phyloP scores from a whole-genome alignment of 495 filamentous ascomycete species.

The Aspergillus incahuasiensis region DNA sequence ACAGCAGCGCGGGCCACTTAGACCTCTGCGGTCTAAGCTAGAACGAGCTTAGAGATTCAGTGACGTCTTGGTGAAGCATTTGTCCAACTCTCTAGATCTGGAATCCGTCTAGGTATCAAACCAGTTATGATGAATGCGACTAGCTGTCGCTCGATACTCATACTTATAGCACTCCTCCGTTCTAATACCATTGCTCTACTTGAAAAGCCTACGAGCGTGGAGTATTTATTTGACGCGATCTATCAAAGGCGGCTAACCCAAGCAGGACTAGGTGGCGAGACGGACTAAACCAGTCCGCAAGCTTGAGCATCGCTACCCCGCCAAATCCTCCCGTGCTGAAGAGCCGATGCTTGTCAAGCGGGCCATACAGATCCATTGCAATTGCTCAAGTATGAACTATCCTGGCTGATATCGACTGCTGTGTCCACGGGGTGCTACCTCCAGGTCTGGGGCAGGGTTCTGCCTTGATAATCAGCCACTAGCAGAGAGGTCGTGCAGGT shows the following conservation, averaged over 20 bases:
- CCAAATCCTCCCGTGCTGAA: background rate
- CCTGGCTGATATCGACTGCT: background rate
- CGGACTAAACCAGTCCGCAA: conserved; percentile 22
- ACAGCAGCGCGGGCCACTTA: background rate
- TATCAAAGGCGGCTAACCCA: background rate
- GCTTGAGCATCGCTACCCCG: conserved; percentile 9
- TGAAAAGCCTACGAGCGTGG: background rate
- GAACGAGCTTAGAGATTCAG: conserved; percentile 18
- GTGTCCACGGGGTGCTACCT: background rate
- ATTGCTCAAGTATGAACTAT: background rate
- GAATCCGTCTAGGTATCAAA: background rate
- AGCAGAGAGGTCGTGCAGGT: background rate
- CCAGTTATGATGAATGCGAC: background rate
- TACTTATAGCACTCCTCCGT: too few species aligned
- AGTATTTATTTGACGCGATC: background rate
- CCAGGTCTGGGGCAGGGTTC: background rate
- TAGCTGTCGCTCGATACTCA: background rate
- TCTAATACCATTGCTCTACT: too few species aligned
- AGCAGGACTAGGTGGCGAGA: conserved; percentile 9
- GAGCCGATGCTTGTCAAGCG: background rate
- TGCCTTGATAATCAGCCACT: background rate
- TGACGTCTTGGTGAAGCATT: conserved; percentile 28
- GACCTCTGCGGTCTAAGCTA: background rate
- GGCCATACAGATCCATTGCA: background rate
- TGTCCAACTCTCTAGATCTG: conserved; percentile 7